Evolutionary conservation across 768 basidiomycete genomes (phyloP).

Genomic region (Calocera cornea): DNA sequence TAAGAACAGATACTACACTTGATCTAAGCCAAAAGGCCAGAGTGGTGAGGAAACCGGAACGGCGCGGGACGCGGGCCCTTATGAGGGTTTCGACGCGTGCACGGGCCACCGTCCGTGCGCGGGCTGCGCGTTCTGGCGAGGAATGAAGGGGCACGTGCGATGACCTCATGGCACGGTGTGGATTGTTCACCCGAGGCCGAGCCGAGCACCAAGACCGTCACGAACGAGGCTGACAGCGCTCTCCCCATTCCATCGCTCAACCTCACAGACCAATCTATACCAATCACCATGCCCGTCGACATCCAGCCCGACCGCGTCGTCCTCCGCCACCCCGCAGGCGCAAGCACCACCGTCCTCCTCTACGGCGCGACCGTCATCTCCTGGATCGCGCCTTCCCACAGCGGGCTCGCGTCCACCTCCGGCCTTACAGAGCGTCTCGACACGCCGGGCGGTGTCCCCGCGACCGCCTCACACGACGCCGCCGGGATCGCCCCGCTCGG

Average conservation of each 20-base stretch:
- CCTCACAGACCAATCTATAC: background rate
- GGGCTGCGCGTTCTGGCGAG: background rate
- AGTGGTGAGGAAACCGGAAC: conserved; percentile 44
- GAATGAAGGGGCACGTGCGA: background rate
- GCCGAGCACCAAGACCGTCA: background rate
- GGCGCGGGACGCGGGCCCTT: background rate
- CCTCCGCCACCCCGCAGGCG: conserved; percentile 4
- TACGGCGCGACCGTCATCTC: conserved; percentile 83
- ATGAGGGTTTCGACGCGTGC: background rate
- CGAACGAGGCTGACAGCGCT: background rate
- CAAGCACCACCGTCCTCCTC: conserved; percentile 38
- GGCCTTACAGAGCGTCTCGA: background rate
- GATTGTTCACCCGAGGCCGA: background rate
- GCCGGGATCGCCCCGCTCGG: background rate
- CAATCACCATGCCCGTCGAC: background rate
- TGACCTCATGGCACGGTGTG: background rate
- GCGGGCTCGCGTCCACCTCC: conserved; percentile 7
- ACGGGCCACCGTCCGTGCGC: background rate
- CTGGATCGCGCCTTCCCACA: conserved; percentile 48
- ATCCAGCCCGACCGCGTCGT: conserved; percentile 23
- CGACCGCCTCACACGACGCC: background rate
- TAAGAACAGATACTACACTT: conserved; percentile 97
- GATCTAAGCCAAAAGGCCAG: conserved; percentile 95
- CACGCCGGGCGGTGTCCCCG: background rate
- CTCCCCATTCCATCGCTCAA: background rate